Evolutionary conservation across 225 moss, liverwort and hornwort species (phyloP).

Genomic region (Pseudoscleropodium purum): DNA sequence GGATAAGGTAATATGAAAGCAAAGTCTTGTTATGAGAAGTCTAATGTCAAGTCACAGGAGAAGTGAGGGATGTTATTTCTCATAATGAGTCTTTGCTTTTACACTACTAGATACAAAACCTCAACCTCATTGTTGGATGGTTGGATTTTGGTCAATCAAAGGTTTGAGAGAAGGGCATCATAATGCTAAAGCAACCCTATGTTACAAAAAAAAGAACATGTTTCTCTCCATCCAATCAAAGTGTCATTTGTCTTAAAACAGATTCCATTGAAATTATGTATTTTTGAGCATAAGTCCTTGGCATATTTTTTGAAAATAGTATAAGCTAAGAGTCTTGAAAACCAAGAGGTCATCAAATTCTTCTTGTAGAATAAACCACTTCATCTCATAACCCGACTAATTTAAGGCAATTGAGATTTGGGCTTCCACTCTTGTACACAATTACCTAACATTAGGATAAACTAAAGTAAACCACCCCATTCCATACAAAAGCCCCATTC

Average conservation of each 20-base stretch:
- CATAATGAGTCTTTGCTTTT: neutral
- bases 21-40: neutral
- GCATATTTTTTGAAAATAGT: too few relatives aligned
- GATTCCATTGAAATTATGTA: neutral
- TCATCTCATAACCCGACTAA: neutral
- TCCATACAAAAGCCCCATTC: neutral
- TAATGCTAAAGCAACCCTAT: neutral
- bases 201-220: neutral
- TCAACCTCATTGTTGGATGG: neutral
- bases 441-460: neutral
- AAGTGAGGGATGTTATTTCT: neutral
- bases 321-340: neutral
- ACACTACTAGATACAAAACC: accelerated
- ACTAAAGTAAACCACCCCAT: neutral
- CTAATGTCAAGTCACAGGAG: accelerated
- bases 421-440: neutral
- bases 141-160: neutral
- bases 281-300: too few relatives aligned
- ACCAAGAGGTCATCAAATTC: neutral
- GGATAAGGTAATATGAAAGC: neutral
- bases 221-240: neutral
- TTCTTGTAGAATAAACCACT: neutral
- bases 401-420: neutral
- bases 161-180: neutral
- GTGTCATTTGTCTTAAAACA: neutral